These are phyloP conservation scores for Phalaenopsis equestris DNA, from an alignment of 106 monocot genomes.

Conservation along the genomic window DNA sequence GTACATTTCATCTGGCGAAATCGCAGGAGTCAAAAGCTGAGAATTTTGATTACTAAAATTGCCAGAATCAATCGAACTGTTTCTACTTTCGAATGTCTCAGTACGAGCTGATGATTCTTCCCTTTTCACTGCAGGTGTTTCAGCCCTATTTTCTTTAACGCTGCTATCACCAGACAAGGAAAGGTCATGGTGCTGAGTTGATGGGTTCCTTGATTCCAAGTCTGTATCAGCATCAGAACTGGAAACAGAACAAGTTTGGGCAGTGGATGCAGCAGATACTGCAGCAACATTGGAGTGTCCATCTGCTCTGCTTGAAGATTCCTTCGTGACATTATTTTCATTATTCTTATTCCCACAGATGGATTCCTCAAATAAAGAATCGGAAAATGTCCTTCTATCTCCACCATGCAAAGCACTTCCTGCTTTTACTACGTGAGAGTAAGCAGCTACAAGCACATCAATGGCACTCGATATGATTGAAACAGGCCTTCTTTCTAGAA, in stretches of 20 bases:
- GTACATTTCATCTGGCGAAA: conserved; percentile 87
- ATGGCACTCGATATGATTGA: conserved; percentile 57
- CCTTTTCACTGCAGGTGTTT: conserved; percentile 12
- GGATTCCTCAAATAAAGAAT: conserved; percentile 18
- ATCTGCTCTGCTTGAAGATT: conserved; percentile 10
- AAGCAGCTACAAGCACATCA: conserved; percentile 67
- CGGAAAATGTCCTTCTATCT: conserved; percentile 15
- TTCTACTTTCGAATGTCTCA: conserved; percentile 15
- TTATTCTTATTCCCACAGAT: neutral
- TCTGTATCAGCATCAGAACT: conserved; percentile 27
- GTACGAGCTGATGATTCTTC: conserved; percentile 21
- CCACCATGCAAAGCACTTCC: conserved; percentile 33
- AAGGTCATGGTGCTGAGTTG: conserved; percentile 5
- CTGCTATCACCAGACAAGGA: conserved; percentile 17
- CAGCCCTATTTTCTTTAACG: conserved; percentile 10
- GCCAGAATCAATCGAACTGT: conserved; percentile 18
- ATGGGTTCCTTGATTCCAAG: conserved; percentile 12
- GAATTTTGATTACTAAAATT: conserved; percentile 23
- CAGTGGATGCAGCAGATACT: conserved; percentile 7
- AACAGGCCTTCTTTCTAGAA: conserved; percentile 77
- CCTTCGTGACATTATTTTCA: conserved; percentile 13
- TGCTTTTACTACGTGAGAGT: conserved; percentile 48
- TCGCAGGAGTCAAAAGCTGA: conserved; percentile 32
- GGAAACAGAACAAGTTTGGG: conserved; percentile 15
- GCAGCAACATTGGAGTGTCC: conserved; percentile 17